Conservation (phyloP, 306 rosid genomes). For the Rosa chinensis region DNA sequence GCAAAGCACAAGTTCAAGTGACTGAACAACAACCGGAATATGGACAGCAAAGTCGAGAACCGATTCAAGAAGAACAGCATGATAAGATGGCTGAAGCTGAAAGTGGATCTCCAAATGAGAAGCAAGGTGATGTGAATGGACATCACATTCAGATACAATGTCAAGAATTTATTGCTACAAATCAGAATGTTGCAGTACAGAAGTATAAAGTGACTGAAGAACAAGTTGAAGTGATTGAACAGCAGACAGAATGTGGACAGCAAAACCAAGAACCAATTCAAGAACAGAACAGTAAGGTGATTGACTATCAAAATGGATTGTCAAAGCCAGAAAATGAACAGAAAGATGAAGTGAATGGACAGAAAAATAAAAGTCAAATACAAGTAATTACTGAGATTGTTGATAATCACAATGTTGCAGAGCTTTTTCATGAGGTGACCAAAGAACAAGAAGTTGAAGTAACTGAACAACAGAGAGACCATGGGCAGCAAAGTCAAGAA, state of each 20-base stretch:
- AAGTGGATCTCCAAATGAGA: not conserved
- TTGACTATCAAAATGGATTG: slow-evolving; percentile 12
- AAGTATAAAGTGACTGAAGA: not conserved
- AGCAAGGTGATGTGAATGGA: not conserved
- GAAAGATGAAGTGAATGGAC: not conserved
- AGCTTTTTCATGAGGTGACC: not conserved
- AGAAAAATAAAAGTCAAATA: not conserved
- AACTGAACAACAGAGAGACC: not conserved
- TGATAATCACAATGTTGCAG: not conserved
- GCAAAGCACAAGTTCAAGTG: too few species aligned
- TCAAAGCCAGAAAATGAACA: not conserved
- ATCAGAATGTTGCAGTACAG: not conserved
- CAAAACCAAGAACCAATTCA: not conserved
- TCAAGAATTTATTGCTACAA: not conserved
- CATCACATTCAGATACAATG: not conserved
- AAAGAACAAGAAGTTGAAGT: not conserved
- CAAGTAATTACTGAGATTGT: slow-evolving; percentile 8
- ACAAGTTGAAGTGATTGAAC: not conserved
- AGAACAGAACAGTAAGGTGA: not conserved
- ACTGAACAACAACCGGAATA: too few species aligned
- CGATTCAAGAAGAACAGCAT: not conserved
- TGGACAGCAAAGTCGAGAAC: too few species aligned
- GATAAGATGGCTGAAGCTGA: slow-evolving; percentile 8
- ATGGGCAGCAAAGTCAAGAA: not conserved
- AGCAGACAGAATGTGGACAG: not conserved